These are phyloP conservation scores for Candida alai DNA, from an alignment of 805 yeast species.

Conservation along the genomic window DNA sequence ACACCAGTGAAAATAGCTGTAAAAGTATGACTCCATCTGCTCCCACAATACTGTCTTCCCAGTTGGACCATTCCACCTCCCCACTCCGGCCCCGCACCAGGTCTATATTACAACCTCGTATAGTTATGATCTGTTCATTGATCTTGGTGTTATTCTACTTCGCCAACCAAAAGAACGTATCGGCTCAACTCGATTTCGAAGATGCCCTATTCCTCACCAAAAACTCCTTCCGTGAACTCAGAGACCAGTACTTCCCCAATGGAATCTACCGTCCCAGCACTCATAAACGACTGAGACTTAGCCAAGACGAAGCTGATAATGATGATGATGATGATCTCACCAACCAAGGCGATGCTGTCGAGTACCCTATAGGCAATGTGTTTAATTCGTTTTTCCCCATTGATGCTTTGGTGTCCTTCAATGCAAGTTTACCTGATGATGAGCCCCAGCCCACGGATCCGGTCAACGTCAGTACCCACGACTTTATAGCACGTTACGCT, in stretches of 20 bases:
- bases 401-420: conserved; percentile 31
- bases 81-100: no score
- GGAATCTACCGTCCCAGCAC: background rate
- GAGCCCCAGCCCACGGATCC: conserved; percentile 6
- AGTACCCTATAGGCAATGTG: conserved; percentile 31
- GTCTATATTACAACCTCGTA: conserved; percentile 10
- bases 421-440: conserved; percentile 16
- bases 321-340: background rate
- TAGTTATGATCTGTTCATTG: conserved; percentile 10
- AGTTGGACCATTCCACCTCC: no score
- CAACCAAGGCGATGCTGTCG: conserved; percentile 14
- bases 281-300: conserved; percentile 1
- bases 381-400: conserved; percentile 41
- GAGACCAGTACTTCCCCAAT: conserved; percentile 12
- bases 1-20: no score
- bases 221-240: conserved; percentile 22
- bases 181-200: conserved; percentile 14
- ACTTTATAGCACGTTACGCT: conserved; percentile 35
- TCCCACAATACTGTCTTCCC: no score
- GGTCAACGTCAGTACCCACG: conserved; percentile 16
- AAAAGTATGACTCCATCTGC: no score
- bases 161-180: conserved; percentile 1
- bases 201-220: conserved; percentile 25
- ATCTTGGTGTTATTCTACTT: conserved; percentile 10
- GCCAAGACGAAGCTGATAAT: no score